Base-by-base conservation (phyloP, 345 rosid genomes). In the Eucalyptus cloeziana region DNA sequence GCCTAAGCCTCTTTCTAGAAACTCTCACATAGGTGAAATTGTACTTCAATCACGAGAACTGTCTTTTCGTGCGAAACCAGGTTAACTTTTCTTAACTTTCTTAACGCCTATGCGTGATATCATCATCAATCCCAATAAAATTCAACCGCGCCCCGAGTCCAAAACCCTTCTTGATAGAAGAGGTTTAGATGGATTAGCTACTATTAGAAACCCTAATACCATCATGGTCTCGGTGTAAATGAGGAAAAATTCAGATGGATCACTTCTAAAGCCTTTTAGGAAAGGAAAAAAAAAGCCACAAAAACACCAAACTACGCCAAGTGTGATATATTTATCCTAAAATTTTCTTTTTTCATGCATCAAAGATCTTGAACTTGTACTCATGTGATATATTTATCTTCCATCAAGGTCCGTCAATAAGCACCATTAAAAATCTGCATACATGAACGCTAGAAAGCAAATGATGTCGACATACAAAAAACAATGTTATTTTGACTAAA, bases 321-420 rank as follows among this genome's bases (percentile, higher is more conserved):
- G 58, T 52, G 58, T 52, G 10, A 2, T 52, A 52, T 52, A 52
- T 52, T 52, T 52, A 52, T 0, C 25, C 0, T 52, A 52, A 52
- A 52, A 0, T 19, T 19, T 52, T 52, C 10, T 3, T 3, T 21
- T 52, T 19, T 52, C 58, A 21, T 52, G 58, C 58, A 52, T 52
- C 0, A 7, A 52, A 52, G 8, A 52, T 52, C 58, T 52, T 52
- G 58, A 52, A 52, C 25, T 52, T 52, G 25, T 52, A 21, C 5
- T 52, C 10, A 21, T 52, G 0, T 21, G 1, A 52, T 8, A 8
- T 8, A 52, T 52, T 52, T 52, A 21, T 52, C 5, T 52, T 52
- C 2, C 25, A 52, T 19, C 2, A 19, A 52, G 0, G 2, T 56
- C 0, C 4, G 1, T 56, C 1, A 56, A 22, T 56, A 56, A 56